A percentile compares a stretch with the other conserved stretches of the same genome.
Conservation (phyloP, 2,329 filamentous ascomycete genomes). For the Fusarium citri region DNA sequence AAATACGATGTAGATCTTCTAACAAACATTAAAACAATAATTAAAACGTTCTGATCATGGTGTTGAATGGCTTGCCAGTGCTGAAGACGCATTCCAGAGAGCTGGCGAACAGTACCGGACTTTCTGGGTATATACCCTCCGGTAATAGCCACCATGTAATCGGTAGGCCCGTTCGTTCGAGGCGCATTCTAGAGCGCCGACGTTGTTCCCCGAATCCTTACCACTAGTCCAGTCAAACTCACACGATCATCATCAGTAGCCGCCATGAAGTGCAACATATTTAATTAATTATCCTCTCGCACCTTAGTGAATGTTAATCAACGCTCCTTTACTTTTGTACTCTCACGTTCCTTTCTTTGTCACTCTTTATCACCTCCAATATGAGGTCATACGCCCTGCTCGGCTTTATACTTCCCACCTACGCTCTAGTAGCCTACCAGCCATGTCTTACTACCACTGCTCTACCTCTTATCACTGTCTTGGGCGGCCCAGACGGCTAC, state of each 20-base stretch:
- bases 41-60: neutral
- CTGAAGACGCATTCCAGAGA: neutral
- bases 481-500: neutral
- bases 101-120: neutral
- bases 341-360: neutral
- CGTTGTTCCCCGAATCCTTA: too few species aligned
- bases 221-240: too few species aligned
- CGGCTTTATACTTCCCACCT: neutral
- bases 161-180: neutral
- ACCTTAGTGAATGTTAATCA: neutral
- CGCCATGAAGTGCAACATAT: neutral
- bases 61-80: neutral
- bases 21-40: too few species aligned
- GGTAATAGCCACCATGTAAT: neutral
- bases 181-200: neutral
- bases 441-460: neutral
- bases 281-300: neutral
- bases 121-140: neutral
- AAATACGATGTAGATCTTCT: rapidly evolving
- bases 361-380: neutral
- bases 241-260: neutral
- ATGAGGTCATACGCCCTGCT: neutral
- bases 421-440: neutral
- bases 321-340: neutral
- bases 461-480: neutral